Conservation (phyloP, 768 basidiomycete species). For the Tulasnella sp. region DNA sequence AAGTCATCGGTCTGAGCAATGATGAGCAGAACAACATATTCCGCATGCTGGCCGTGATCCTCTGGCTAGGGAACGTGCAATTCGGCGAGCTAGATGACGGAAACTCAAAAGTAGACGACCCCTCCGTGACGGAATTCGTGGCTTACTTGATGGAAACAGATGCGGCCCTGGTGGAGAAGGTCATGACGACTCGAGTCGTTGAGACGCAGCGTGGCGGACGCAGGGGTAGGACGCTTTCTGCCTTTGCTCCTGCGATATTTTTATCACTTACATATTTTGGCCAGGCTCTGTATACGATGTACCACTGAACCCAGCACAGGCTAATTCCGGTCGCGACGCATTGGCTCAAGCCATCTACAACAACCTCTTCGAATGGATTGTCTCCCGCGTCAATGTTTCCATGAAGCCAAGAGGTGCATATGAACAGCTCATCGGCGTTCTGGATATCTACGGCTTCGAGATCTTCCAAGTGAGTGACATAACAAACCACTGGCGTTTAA, state of each 20-base stretch:
- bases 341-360: slow-evolving; percentile 94
- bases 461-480: slow-evolving; percentile 67
- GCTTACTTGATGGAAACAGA: slow-evolving; percentile 91
- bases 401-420: slow-evolving; percentile 77
- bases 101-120: slow-evolving; percentile 69
- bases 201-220: slow-evolving; percentile 91
- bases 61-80: slow-evolving; percentile 96
- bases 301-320: slow-evolving; percentile 87
- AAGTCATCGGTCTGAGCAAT: slow-evolving; percentile 72
- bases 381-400: slow-evolving; percentile 86
- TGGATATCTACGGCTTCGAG: slow-evolving; percentile 99
- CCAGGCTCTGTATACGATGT: slow-evolving; percentile 85
- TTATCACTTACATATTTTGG: neutral
- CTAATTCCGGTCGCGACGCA: slow-evolving; percentile 78
- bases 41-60: slow-evolving; percentile 78
- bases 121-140: slow-evolving; percentile 87
- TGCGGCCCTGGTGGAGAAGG: slow-evolving; percentile 68
- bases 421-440: slow-evolving; percentile 82
- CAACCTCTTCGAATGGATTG: slow-evolving; percentile 99
- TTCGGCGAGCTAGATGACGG: slow-evolving; percentile 84
- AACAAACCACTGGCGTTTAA: slow-evolving; percentile 9
- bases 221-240: slow-evolving; percentile 39
- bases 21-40: slow-evolving; percentile 89
- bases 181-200: slow-evolving; percentile 70
- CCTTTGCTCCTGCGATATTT: neutral